These are phyloP conservation scores for Pezicula rhizophila DNA, from an alignment of 2,329 filamentous ascomycete species.

Conservation along the genomic window DNA sequence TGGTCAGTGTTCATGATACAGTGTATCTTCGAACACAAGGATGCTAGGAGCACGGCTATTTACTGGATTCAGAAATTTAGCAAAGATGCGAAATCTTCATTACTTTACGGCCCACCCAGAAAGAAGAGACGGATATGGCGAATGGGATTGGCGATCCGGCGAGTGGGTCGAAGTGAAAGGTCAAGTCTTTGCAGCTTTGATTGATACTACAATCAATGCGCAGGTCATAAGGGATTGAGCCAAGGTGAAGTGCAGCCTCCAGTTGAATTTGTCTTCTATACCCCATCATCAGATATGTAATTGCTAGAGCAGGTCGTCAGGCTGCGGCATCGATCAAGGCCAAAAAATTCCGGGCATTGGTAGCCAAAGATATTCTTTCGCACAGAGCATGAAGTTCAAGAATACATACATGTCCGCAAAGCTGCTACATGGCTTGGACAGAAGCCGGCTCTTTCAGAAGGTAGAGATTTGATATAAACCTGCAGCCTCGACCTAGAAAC, in stretches of 20 bases:
- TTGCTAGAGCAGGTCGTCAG: too few relatives aligned
- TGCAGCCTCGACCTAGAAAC: too few relatives aligned
- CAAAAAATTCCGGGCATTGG: too few relatives aligned
- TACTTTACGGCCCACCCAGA: constrained; percentile 11
- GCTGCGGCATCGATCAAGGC: too few relatives aligned
- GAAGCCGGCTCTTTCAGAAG: too few relatives aligned
- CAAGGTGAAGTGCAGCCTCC: constrained; percentile 3
- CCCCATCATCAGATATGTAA: too few relatives aligned
- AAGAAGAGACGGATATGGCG: constrained; percentile 1
- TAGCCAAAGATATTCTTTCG: too few relatives aligned
- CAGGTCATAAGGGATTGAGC: constrained; percentile 7
- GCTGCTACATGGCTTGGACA: too few relatives aligned
- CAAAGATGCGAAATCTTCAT: constrained; percentile 6
- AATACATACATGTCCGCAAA: too few relatives aligned
- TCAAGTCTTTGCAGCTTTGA: constrained; percentile 12
- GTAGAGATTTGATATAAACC: too few relatives aligned
- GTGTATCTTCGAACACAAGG: background rate
- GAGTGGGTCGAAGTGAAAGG: constrained; percentile 16
- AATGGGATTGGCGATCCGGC: constrained; percentile 13
- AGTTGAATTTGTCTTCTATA: background rate
- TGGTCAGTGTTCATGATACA: too few relatives aligned
- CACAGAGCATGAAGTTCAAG: too few relatives aligned
- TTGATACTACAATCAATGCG: constrained; percentile 13
- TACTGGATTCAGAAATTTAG: constrained; percentile 7
- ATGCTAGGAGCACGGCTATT: constrained; percentile 1